A percentile compares a stretch with the other conserved stretches of the same genome.
phyloP scores from a whole-genome alignment of 208 protist species.

The Borovskyia barvae region DNA sequence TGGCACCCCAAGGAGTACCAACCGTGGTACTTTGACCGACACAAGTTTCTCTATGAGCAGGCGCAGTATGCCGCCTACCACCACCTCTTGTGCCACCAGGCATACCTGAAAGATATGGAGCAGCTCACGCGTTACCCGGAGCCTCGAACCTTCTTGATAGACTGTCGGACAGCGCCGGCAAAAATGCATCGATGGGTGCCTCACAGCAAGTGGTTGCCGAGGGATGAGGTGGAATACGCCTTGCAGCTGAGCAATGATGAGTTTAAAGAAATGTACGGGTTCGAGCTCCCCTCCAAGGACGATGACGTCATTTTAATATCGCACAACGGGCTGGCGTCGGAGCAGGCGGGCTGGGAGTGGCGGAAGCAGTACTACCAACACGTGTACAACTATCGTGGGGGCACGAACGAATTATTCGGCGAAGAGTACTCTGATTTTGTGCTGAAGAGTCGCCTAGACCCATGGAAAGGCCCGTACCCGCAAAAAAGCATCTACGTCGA shows the following conservation, averaged over 20 bases:
- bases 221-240: slow-evolving; percentile 90
- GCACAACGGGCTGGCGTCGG: slow-evolving; percentile 85
- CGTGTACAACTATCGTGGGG: slow-evolving; percentile 90
- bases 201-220: slow-evolving; percentile 83
- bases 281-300: slow-evolving; percentile 62
- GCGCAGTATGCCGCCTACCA: slow-evolving; percentile 76
- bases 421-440: slow-evolving; percentile 80
- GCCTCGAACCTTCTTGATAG: slow-evolving; percentile 73
- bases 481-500: slow-evolving; percentile 89
- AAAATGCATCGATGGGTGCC: slow-evolving; percentile 91
- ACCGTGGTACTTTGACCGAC: slow-evolving; percentile 90
- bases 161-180: slow-evolving; percentile 60
- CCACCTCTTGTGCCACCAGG: slow-evolving; percentile 88
- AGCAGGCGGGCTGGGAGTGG: slow-evolving; percentile 90
- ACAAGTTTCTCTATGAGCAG: slow-evolving; percentile 91
- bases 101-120: slow-evolving; percentile 75
- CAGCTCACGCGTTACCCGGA: slow-evolving; percentile 76
- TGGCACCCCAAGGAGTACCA: slow-evolving; percentile 92
- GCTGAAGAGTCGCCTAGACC: slow-evolving; percentile 67
- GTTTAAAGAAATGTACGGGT: slow-evolving; percentile 90
- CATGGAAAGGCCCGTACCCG: slow-evolving; percentile 90
- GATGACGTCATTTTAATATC: slow-evolving; percentile 88
- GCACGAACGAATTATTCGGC: slow-evolving; percentile 88
- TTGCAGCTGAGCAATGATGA: slow-evolving; percentile 81
- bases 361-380: slow-evolving; percentile 86